These are phyloP conservation scores for Fusarium burgessii DNA, from an alignment of 2,329 filamentous ascomycete species.

Conservation along the genomic window DNA sequence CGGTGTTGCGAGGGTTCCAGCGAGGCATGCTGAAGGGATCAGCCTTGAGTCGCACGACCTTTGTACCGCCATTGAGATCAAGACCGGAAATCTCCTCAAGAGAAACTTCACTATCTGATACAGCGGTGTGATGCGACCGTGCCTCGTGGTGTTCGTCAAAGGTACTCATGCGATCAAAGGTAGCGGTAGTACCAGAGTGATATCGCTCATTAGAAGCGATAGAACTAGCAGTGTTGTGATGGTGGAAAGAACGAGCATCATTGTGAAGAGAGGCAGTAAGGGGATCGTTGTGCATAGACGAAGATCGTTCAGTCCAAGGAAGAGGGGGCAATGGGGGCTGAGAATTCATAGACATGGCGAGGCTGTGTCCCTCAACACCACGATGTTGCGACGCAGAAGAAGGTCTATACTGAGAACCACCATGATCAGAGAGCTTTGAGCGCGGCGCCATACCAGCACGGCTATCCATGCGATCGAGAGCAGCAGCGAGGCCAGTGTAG, in stretches of 20 bases:
- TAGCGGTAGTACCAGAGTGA: constrained; percentile 42
- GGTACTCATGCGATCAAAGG: constrained; percentile 47
- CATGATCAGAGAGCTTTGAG: constrained; percentile 32
- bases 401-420: constrained; percentile 40
- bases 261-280: constrained; percentile 2
- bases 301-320: constrained; percentile 43
- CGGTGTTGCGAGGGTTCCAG: constrained; percentile 61
- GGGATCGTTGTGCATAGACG: constrained; percentile 35
- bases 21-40: constrained; percentile 65
- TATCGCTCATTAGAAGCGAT: constrained; percentile 49
- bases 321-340: constrained; percentile 45
- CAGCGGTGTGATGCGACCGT: constrained; percentile 42
- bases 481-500: constrained; percentile 74
- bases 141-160: constrained; percentile 49
- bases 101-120: constrained; percentile 45
- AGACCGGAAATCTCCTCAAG: constrained; percentile 52
- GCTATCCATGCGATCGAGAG: constrained; percentile 61
- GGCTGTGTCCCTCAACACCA: constrained; percentile 36
- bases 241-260: constrained; percentile 34
- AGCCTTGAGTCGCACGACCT: constrained; percentile 61
- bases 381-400: constrained; percentile 44
- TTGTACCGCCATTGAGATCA: constrained; percentile 56
- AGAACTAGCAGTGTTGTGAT: constrained; percentile 47
- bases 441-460: constrained; percentile 38
- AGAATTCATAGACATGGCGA: neutral